Percentiles rank a stretch among this genome's conserved stretches.
Evolutionary conservation across 2,329 filamentous ascomycete species (phyloP).

Genomic region (Neonectria punicea): DNA sequence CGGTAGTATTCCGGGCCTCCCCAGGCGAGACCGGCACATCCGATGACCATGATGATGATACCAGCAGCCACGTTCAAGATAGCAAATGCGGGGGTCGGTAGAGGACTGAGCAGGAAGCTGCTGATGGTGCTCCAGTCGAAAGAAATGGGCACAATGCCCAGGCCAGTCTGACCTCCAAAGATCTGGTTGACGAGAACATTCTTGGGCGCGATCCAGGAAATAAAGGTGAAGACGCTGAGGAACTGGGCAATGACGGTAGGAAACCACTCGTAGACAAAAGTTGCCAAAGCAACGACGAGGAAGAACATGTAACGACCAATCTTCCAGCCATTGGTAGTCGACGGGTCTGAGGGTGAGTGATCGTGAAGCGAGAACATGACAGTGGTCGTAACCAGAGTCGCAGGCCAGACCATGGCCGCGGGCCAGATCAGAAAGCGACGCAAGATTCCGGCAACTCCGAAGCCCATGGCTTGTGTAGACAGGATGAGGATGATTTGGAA

Average conservation of each 20-base stretch:
- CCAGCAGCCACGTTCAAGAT: conserved; percentile 65
- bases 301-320: conserved; percentile 72
- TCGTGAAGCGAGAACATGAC: conserved; percentile 61
- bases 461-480: conserved; percentile 66
- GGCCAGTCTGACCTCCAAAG: conserved; percentile 66
- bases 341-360: conserved; percentile 57
- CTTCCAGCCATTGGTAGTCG: conserved; percentile 67
- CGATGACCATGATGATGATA: conserved; percentile 64
- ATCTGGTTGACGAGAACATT: conserved; percentile 69
- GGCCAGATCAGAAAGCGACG: conserved; percentile 64
- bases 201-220: conserved; percentile 69
- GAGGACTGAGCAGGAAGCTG: conserved; percentile 60
- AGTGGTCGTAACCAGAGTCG: conserved; percentile 62
- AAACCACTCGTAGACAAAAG: conserved; percentile 68
- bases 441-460: conserved; percentile 65
- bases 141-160: conserved; percentile 69
- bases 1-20: conserved; percentile 65
- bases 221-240: conserved; percentile 69
- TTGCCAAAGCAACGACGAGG: conserved; percentile 62
- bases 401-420: conserved; percentile 68
- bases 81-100: conserved; percentile 64
- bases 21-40: conserved; percentile 68
- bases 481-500: conserved; percentile 65
- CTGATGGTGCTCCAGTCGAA: conserved; percentile 63
- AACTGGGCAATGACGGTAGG: conserved; percentile 71